Evolutionary conservation across 805 yeast genomes (phyloP).

Genomic region (Candida sanyiensis): DNA sequence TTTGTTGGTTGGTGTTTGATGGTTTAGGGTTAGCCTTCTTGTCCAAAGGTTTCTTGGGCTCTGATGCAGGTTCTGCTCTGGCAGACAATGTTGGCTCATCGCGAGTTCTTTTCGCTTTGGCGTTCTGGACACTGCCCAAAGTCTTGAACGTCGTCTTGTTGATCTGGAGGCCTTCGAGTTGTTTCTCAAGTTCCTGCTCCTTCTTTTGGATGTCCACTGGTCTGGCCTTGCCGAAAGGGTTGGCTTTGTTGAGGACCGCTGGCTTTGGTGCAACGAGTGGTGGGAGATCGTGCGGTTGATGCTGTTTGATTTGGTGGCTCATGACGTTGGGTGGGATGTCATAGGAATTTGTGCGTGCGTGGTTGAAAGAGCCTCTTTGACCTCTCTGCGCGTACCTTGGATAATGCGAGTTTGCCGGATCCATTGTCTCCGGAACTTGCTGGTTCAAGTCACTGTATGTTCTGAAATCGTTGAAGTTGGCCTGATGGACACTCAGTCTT

Average conservation of each 20-base stretch:
- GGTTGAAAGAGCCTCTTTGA: conserved; percentile 6
- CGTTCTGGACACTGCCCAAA: conserved; percentile 14
- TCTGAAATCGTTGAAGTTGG: conserved; percentile 24
- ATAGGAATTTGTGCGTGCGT: background rate
- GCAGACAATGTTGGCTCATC: background rate
- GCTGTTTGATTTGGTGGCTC: conserved; percentile 4
- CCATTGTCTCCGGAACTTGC: conserved; percentile 17
- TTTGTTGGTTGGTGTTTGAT: background rate
- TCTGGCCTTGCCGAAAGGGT: conserved; percentile 81
- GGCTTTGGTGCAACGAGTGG: conserved; percentile 19
- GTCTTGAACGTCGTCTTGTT: conserved; percentile 37
- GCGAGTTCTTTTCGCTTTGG: background rate
- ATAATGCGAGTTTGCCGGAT: conserved; percentile 20
- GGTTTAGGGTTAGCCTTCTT: conserved; percentile 5
- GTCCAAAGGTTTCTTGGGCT: background rate
- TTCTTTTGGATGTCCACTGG: conserved; percentile 75
- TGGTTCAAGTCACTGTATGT: conserved; percentile 22
- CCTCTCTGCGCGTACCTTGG: conserved; percentile 1
- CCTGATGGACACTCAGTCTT: conserved; percentile 26
- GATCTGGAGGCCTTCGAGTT: conserved; percentile 35
- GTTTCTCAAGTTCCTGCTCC: conserved; percentile 55
- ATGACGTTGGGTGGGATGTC: conserved; percentile 3
- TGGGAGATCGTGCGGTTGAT: conserved; percentile 12
- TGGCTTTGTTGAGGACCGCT: conserved; percentile 36
- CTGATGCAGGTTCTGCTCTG: background rate